Evolutionary conservation across 2,329 filamentous ascomycete species (phyloP).

Genomic region (Chaetothyriales sp.): DNA sequence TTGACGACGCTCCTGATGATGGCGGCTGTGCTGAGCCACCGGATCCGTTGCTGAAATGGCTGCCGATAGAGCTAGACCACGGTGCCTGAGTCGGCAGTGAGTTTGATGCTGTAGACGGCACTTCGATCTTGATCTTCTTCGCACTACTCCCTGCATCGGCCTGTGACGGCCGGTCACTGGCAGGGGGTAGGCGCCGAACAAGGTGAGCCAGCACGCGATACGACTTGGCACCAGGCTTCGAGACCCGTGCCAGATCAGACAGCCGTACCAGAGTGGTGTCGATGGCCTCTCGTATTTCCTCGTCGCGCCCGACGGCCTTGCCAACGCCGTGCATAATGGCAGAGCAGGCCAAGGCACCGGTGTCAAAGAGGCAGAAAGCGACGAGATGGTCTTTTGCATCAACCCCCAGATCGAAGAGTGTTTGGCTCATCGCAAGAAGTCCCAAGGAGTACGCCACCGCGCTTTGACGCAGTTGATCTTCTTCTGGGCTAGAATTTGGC

Average conservation of each 20-base stretch:
- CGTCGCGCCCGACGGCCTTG: constrained; percentile 27
- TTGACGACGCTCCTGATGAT: too few relatives aligned
- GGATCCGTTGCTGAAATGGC: too few relatives aligned
- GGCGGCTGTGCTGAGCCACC: too few relatives aligned
- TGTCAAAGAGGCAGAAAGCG: constrained; percentile 40
- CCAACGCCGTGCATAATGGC: constrained; percentile 39
- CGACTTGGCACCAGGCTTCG: constrained; percentile 19
- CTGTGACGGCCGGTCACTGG: constrained; percentile 2
- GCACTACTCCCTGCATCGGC: too few relatives aligned
- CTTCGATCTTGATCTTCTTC: too few relatives aligned
- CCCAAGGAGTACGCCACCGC: constrained; percentile 35
- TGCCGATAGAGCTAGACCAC: too few relatives aligned
- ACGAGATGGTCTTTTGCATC: constrained; percentile 39
- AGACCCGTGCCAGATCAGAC: constrained; percentile 10
- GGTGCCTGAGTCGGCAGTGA: too few relatives aligned
- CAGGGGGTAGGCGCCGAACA: constrained; percentile 8
- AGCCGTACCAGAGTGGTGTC: constrained; percentile 25
- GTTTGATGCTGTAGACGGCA: too few relatives aligned
- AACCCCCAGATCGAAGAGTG: constrained; percentile 33
- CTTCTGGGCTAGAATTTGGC: constrained; percentile 16
- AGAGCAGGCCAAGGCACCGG: constrained; percentile 38
- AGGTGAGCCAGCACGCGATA: constrained; percentile 18
- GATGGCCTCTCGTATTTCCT: constrained; percentile 29
- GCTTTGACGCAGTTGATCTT: constrained; percentile 28
- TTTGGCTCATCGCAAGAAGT: constrained; percentile 28